phyloP scores from a whole-genome alignment of 495 filamentous ascomycete genomes.

The Penicillium silybi region DNA sequence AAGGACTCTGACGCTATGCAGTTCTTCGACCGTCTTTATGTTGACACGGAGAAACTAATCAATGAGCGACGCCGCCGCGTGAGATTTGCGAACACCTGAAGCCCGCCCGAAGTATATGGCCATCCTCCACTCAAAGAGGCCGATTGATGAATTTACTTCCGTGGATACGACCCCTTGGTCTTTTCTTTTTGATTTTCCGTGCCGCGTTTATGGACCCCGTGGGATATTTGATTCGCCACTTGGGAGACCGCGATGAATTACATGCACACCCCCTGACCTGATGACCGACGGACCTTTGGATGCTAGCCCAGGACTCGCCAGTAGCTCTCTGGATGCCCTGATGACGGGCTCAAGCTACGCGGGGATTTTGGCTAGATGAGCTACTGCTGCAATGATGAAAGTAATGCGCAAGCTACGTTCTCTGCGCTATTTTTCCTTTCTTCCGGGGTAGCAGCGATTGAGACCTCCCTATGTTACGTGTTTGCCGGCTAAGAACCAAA shows the following conservation, averaged over 20 bases:
- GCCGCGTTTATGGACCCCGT: not conserved
- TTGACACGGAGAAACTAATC: slow-evolving; percentile 69
- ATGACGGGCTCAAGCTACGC: not conserved
- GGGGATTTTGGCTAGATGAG: not conserved
- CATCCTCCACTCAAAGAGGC: slow-evolving; percentile 8
- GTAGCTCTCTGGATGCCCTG: not conserved
- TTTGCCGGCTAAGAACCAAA: not conserved
- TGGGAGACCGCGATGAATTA: not conserved
- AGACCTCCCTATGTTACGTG: not conserved
- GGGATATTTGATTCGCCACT: not conserved
- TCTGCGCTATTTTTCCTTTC: not conserved
- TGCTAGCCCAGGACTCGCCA: not conserved
- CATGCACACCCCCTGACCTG: not conserved
- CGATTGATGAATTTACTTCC: slow-evolving; percentile 4
- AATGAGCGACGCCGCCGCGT: slow-evolving; percentile 55
- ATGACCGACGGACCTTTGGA: not conserved
- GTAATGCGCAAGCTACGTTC: not conserved
- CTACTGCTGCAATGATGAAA: not conserved
- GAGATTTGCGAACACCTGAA: slow-evolving; percentile 45
- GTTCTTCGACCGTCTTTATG: slow-evolving; percentile 68
- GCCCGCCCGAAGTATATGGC: not conserved
- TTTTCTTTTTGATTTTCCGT: not conserved
- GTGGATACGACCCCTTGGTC: slow-evolving; percentile 2
- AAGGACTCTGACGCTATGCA: slow-evolving; percentile 79
- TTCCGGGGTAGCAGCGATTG: not conserved